phyloP scores from a whole-genome alignment of 2,329 filamentous ascomycete genomes.

The Tolypocladium tundrense region DNA sequence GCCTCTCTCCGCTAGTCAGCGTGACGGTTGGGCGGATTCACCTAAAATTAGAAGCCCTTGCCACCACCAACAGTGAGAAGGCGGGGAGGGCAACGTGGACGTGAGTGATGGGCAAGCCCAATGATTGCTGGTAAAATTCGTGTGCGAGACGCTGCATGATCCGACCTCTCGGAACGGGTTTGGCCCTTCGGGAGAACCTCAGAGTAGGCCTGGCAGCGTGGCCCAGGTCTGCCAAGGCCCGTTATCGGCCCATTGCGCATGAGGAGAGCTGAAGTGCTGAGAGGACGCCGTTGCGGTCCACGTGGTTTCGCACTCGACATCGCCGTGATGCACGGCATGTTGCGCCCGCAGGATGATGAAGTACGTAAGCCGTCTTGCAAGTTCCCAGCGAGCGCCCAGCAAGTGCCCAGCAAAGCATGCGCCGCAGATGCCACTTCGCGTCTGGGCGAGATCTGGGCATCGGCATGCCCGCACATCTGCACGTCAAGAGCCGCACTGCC shows the following conservation, averaged over 20 bases:
- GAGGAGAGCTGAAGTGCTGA: neutral
- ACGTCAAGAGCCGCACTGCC: neutral
- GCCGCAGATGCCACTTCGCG: neutral
- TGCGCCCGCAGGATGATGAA: too few species aligned
- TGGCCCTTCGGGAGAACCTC: neutral
- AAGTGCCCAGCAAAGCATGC: neutral
- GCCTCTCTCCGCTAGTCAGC: neutral
- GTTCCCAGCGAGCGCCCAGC: too few species aligned
- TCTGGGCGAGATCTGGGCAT: neutral
- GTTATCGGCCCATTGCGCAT: neutral
- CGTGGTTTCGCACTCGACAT: neutral
- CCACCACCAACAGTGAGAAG: neutral
- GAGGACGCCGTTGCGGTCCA: neutral
- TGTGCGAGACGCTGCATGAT: neutral
- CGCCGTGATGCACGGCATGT: neutral
- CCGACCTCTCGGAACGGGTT: neutral
- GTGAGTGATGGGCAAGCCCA: neutral
- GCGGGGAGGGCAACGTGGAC: neutral
- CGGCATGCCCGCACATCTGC: neutral
- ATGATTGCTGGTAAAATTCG: neutral
- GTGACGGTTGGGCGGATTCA: neutral
- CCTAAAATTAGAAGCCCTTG: neutral
- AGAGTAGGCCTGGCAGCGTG: neutral
- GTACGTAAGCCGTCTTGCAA: neutral
- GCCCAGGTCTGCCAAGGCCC: neutral